These are phyloP conservation scores for Raphidocelis subcapitata DNA, from an alignment of 139 green algal genomes.

Conservation along the genomic window DNA sequence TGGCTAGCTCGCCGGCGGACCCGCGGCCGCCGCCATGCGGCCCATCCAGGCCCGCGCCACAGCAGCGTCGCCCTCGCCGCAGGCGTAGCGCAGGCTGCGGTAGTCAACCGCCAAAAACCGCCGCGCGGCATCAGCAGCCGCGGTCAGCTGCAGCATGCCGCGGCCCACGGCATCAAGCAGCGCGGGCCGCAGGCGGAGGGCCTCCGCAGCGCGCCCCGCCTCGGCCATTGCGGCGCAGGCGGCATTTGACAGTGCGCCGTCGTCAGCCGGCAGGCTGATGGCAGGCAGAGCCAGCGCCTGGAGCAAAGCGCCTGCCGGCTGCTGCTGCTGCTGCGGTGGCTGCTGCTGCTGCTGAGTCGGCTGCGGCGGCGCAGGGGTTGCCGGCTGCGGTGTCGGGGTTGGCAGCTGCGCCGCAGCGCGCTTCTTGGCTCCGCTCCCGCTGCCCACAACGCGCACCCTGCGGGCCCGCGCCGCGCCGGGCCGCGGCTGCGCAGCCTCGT, in stretches of 20 bases:
- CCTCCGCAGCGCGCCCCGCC: neutral
- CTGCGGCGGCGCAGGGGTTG: too few species aligned
- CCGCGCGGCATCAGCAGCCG: too few species aligned
- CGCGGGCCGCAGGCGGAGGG: neutral
- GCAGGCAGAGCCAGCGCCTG: too few species aligned
- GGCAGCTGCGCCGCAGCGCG: neutral
- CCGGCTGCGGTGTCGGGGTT: neutral
- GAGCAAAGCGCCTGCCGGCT: neutral
- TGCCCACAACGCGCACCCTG: too few species aligned
- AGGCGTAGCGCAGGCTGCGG: too few species aligned
- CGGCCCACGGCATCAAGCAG: neutral
- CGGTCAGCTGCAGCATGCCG: neutral
- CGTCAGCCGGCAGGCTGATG: neutral
- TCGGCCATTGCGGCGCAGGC: neutral
- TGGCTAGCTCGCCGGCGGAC: too few species aligned
- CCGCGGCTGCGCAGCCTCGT: too few species aligned
- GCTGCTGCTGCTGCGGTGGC: constrained; percentile 1
- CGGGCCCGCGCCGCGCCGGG: neutral
- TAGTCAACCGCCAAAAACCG: too few species aligned
- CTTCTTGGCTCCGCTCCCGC: too few species aligned
- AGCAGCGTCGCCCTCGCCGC: too few species aligned
- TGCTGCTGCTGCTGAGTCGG: neutral
- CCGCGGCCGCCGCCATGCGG: too few species aligned
- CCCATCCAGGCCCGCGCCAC: too few species aligned
- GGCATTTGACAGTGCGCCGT: neutral